A percentile compares a stretch with the other conserved stretches of the same genome.
Conservation (phyloP, 495 filamentous ascomycete genomes). For the Astrocystis sublimbata region DNA sequence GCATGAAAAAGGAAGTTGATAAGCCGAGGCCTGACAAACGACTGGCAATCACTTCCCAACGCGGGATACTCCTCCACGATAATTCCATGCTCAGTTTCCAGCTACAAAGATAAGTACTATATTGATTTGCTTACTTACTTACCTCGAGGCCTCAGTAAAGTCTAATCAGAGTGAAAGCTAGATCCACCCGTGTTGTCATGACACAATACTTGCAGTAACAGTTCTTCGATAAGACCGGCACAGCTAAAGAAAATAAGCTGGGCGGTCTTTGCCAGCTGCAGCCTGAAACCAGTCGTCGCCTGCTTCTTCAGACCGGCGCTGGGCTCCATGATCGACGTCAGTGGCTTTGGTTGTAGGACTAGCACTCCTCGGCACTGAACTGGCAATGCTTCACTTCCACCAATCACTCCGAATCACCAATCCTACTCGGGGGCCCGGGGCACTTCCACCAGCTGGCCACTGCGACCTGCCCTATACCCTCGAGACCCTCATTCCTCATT, state of each 20-base stretch:
- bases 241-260: not conserved
- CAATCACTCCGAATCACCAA: not conserved
- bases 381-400: not conserved
- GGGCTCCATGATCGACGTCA: conserved; percentile 3
- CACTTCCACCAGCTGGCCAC: not conserved
- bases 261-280: not conserved
- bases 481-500: not conserved
- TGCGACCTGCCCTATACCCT: too few species aligned
- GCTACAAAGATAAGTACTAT: not conserved
- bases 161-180: too few species aligned
- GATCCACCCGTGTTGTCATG: not conserved
- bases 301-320: conserved; percentile 1
- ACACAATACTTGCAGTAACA: not conserved
- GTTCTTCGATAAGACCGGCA: not conserved
- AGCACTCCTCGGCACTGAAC: conserved; percentile 9
- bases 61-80: not conserved
- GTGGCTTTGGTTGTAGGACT: not conserved
- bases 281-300: not conserved
- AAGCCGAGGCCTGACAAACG: conserved; percentile 11
- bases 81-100: not conserved
- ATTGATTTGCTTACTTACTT: too few species aligned
- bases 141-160: too few species aligned
- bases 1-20: conserved; percentile 16
- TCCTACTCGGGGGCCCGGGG: not conserved
- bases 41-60: conserved; percentile 17